phyloP scores from a whole-genome alignment of 805 yeast genomes.

The Sungouiozyma intestinalis region DNA sequence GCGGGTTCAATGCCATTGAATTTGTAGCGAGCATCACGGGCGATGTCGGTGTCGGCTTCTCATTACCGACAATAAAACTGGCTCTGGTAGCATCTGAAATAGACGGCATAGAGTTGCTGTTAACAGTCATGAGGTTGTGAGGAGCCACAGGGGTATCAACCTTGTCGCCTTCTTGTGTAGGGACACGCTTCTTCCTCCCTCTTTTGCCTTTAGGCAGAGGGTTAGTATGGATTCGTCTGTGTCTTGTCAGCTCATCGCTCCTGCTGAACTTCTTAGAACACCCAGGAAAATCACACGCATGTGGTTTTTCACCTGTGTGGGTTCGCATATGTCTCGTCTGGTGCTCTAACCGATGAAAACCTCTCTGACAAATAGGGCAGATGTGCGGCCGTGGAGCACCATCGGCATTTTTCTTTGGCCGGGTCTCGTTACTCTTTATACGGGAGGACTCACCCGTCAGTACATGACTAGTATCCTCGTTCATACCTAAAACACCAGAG shows the following conservation, averaged over 20 bases:
- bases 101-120: not conserved
- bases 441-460: not conserved
- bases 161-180: not conserved
- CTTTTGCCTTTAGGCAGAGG: slow-evolving; percentile 58
- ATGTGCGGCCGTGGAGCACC: slow-evolving; percentile 48
- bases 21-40: not conserved
- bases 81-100: not conserved
- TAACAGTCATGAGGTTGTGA: too few species aligned
- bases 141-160: too few species aligned
- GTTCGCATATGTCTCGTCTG: slow-evolving; percentile 72
- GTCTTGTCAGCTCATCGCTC: slow-evolving; percentile 67
- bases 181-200: slow-evolving; percentile 28
- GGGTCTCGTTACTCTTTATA: not conserved
- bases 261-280: slow-evolving; percentile 60
- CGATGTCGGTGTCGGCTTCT: not conserved
- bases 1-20: not conserved
- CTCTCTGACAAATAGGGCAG: slow-evolving; percentile 65
- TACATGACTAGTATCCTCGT: not conserved
- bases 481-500: too few species aligned
- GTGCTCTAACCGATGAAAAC: slow-evolving; percentile 67
- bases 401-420: slow-evolving; percentile 7
- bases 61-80: not conserved
- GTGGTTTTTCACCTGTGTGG: slow-evolving; percentile 77
- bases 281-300: slow-evolving; percentile 61
- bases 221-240: slow-evolving; percentile 60